phyloP scores from a whole-genome alignment of 2,329 filamentous ascomycete species.

The Aspergillus thermomutatus region DNA sequence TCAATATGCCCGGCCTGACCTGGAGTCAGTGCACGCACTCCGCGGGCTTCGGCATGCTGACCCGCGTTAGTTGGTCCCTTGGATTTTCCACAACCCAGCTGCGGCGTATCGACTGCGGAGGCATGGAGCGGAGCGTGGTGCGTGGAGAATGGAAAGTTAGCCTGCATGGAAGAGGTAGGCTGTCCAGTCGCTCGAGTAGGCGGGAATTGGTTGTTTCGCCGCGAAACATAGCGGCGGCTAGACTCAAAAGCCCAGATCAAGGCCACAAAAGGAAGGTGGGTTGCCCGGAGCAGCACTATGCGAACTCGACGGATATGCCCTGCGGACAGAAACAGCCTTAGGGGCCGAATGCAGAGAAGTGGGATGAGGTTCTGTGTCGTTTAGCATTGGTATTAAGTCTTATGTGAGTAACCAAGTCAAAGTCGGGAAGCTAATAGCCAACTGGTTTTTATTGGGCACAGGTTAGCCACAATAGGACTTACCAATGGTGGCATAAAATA shows the following conservation, averaged over 20 bases:
- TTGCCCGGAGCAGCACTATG: conserved; percentile 57
- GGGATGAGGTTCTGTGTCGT: conserved; percentile 55
- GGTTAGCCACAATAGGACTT: conserved; percentile 16
- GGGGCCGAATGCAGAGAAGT: conserved; percentile 53
- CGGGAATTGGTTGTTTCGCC: conserved; percentile 19
- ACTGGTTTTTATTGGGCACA: not conserved
- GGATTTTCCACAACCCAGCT: conserved; percentile 16
- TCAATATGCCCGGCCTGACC: conserved; percentile 22
- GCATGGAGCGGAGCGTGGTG: conserved; percentile 23
- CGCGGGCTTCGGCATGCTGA: conserved; percentile 22
- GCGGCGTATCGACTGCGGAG: conserved; percentile 21
- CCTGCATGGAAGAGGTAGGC: conserved; percentile 19
- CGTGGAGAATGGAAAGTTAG: conserved; percentile 17
- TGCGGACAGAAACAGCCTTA: conserved; percentile 55
- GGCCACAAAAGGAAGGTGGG: conserved; percentile 56
- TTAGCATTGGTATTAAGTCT: not conserved
- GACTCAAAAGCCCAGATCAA: conserved; percentile 56
- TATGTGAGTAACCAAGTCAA: not conserved
- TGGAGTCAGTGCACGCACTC: conserved; percentile 20
- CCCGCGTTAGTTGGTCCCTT: conserved; percentile 19
- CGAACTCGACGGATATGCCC: conserved; percentile 53
- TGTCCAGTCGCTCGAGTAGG: conserved; percentile 17
- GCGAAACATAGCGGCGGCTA: conserved; percentile 28
- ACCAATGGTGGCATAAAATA: conserved; percentile 48
- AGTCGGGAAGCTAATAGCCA: conserved; percentile 5